phyloP scores from a whole-genome alignment of 495 filamentous ascomycete species.

The Penicillium longicatenatum region DNA sequence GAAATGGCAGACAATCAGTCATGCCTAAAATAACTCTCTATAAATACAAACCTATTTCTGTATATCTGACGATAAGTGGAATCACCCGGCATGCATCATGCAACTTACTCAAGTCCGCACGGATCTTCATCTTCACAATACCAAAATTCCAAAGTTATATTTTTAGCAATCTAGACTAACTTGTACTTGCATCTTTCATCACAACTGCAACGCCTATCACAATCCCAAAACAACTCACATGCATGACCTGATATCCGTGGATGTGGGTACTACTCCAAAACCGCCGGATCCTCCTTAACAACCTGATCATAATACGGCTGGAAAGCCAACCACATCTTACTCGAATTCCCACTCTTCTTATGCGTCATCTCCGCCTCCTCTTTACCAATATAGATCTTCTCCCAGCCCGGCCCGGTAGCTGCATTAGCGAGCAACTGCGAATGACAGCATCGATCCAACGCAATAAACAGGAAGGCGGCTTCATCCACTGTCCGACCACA shows the following conservation, averaged over 20 bases:
- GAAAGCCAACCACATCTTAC: conserved; percentile 4
- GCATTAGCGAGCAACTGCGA: conserved; percentile 59
- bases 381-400: conserved; percentile 45
- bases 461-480: conserved; percentile 59
- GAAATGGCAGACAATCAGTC: not conserved
- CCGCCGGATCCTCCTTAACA: not conserved
- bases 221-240: not conserved
- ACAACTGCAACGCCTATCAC: no score
- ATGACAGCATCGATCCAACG: conserved; percentile 58
- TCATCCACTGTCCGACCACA: conserved; percentile 56
- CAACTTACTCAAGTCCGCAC: no score
- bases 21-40: not conserved
- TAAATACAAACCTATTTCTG: no score
- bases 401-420: conserved; percentile 42
- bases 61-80: no score
- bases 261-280: not conserved
- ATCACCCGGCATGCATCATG: no score
- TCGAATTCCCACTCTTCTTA: conserved; percentile 6
- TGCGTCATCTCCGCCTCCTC: conserved; percentile 7
- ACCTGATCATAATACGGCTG: conserved; percentile 2
- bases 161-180: not conserved
- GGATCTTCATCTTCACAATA: no score
- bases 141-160: not conserved
- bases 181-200: not conserved
- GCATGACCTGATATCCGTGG: no score